phyloP scores from a whole-genome alignment of 345 rosid genomes.

The Linum tenue region DNA sequence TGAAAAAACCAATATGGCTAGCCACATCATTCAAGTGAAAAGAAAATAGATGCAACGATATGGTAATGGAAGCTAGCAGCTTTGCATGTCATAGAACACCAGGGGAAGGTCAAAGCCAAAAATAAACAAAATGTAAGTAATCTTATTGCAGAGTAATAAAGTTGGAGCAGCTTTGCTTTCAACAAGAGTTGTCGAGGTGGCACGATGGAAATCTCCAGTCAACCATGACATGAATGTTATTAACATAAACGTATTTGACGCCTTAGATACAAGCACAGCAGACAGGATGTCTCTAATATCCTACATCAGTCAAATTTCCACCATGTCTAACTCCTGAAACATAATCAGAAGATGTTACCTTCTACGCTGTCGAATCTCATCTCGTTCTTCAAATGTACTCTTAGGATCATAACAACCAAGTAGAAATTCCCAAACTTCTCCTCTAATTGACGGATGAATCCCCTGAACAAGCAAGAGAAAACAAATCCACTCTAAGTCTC shows the following conservation, averaged over 20 bases:
- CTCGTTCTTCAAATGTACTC: conserved; percentile 88
- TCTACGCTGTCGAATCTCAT: conserved; percentile 55
- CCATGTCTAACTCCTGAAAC: background rate
- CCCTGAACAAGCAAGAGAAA: conserved; percentile 37
- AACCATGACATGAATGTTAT: background rate
- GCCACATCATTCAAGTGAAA: no score
- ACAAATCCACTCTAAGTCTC: background rate
- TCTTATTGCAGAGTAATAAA: no score
- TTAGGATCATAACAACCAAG: conserved; percentile 89
- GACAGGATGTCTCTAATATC: background rate
- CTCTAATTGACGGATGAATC: conserved; percentile 94
- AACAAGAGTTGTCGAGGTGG: background rate
- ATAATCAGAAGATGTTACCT: conserved; percentile 40
- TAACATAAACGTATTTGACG: background rate
- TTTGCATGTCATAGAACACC: no score
- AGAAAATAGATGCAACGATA: no score
- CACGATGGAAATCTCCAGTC: background rate
- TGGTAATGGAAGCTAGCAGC: no score
- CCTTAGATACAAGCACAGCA: background rate
- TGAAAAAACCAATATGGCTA: no score
- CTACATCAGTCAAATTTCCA: background rate
- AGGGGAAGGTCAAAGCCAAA: no score
- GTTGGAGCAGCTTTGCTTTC: background rate
- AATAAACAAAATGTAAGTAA: no score
- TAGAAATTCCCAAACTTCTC: conserved; percentile 98